Base-by-base conservation (phyloP, 352 stramenopile species). In the Vaucheria bursata region DNA sequence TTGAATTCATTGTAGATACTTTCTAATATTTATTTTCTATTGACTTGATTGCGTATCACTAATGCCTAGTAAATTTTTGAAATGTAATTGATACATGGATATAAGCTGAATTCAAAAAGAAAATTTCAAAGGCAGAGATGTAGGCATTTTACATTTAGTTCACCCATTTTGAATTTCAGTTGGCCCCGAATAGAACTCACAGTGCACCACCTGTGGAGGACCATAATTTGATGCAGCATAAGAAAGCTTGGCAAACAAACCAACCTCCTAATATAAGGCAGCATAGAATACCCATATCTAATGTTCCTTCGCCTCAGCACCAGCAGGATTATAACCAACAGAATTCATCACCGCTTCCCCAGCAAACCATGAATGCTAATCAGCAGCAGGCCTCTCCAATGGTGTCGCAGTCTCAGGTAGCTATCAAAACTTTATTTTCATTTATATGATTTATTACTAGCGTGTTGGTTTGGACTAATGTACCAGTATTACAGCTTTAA, bases 151-250 rank as follows among this genome's bases (percentile, higher is more conserved):
- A n/a, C n/a, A n/a, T n/a, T n/a, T n/a, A n/a, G n/a, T n/a, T n/a
- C 25, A 12, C 45, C 45, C 12, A 18, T 59, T 12, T 59, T 25
- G 45, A 12, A 25, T 25, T 59, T 12, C 45, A 59, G 53, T 7
- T 68, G 53, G 8, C 53, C 31, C 53, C 53, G 37, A 68, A 68
- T 34, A 31, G 53, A 2, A 68, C 53, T 31, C 53, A 68, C 53
- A 68, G 53, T 34, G 53, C 53, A 34, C 53, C 53, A 2, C 53
- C 53, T 34, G 53, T 68, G 2, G 53, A 68, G 53, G 31, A 68
- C 53, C 34, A 34, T 34, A 68, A 68, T 34, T 34, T 68, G 2
- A 68, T 68, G 53, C 2, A 2, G 2, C 53, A 68, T 7, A 68
- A 68, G 31, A 31, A 68, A 34, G 31, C 53, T 31, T 68, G 53